These are phyloP conservation scores for Pichia sporocuriosa DNA, from an alignment of 805 yeast genomes.

Conservation along the genomic window DNA sequence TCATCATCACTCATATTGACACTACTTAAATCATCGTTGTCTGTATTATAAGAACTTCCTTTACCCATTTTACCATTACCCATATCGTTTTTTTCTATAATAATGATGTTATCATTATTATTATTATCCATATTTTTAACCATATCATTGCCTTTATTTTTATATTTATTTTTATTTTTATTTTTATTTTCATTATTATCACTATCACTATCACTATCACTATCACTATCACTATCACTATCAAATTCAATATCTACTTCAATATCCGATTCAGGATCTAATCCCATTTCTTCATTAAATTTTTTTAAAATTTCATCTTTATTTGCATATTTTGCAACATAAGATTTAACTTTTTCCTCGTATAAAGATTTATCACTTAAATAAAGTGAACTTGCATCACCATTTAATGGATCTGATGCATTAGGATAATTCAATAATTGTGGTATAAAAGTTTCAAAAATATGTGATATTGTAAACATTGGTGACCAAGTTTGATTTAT, in stretches of 20 bases:
- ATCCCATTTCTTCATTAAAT: slow-evolving; percentile 18
- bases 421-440: slow-evolving; percentile 88
- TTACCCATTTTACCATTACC: slow-evolving; percentile 16
- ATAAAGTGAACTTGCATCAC: slow-evolving; percentile 80
- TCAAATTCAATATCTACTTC: slow-evolving; percentile 15
- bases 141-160: too few relatives aligned
- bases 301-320: slow-evolving; percentile 27
- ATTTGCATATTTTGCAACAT: slow-evolving; percentile 65
- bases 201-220: slow-evolving; percentile 20
- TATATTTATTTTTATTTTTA: too few relatives aligned
- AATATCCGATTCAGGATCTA: slow-evolving; percentile 16
- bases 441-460: slow-evolving; percentile 89
- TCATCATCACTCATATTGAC: neutral
- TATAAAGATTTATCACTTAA: slow-evolving; percentile 62
- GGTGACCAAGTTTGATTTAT: slow-evolving; percentile 98
- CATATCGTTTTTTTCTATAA: too few relatives aligned
- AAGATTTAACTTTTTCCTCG: slow-evolving; percentile 60
- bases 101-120: slow-evolving; percentile 14
- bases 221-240: slow-evolving; percentile 15
- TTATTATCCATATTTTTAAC: slow-evolving; percentile 3
- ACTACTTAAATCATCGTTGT: slow-evolving; percentile 4
- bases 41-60: neutral
- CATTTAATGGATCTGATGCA: slow-evolving; percentile 88
- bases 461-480: slow-evolving; percentile 85
- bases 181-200: too few relatives aligned